These are phyloP conservation scores for Ceratobasidium papillatum DNA, from an alignment of 1,284 basidiomycete genomes.

Conservation along the genomic window DNA sequence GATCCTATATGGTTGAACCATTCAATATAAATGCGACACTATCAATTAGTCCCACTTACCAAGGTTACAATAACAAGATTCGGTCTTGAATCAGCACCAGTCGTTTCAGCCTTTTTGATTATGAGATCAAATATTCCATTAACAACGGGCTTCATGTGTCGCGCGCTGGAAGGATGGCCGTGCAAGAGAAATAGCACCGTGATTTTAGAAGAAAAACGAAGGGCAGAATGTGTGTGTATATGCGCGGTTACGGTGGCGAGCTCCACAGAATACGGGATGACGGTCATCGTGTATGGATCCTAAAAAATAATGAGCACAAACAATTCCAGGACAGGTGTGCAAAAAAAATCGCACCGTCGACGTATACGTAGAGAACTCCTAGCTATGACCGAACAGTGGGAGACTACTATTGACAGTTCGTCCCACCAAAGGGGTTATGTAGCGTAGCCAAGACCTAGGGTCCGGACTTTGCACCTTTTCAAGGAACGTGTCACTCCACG, in stretches of 20 bases:
- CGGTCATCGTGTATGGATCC: conserved; percentile 5
- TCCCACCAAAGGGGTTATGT: not conserved
- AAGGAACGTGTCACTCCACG: conserved; percentile 4
- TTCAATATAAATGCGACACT: not conserved
- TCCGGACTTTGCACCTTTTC: not conserved
- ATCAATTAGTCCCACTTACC: not conserved
- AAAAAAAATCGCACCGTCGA: not conserved
- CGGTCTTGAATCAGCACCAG: not conserved
- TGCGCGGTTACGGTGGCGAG: conserved; percentile 23
- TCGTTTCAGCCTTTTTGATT: not conserved
- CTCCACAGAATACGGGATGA: conserved; percentile 21
- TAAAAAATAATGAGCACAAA: not conserved
- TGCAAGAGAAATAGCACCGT: conserved; percentile 26
- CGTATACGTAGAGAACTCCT: not conserved
- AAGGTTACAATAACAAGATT: conserved; percentile 30
- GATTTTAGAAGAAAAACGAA: not conserved
- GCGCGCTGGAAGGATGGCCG: conserved; percentile 29
- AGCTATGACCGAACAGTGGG: not conserved
- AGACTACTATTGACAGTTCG: not conserved
- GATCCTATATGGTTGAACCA: not conserved
- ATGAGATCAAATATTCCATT: conserved; percentile 23
- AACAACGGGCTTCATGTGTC: conserved; percentile 25
- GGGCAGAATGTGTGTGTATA: conserved; percentile 27
- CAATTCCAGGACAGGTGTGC: not conserved
- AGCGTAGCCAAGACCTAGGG: not conserved